Evolutionary conservation across 1,284 basidiomycete species (phyloP).

Genomic region (Crucibulum cyathiforme): DNA sequence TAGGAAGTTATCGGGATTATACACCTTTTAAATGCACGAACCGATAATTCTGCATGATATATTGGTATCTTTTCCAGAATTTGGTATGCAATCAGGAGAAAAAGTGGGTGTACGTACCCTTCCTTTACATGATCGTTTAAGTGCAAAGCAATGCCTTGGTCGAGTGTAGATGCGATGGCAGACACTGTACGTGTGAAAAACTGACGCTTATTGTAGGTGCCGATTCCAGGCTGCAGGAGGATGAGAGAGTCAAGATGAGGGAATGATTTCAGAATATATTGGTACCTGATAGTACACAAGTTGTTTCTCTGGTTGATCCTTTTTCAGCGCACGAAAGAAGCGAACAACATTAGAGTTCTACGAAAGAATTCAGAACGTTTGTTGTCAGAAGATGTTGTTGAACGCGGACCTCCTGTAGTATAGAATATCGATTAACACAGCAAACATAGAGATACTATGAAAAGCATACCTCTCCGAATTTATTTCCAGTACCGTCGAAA

Average conservation of each 20-base stretch:
- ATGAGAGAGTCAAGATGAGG: background rate
- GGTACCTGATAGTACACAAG: constrained; percentile 23
- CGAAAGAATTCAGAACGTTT: background rate
- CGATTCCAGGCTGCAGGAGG: constrained; percentile 17
- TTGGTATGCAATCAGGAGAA: background rate
- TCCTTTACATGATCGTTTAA: constrained; percentile 31
- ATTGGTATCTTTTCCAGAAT: constrained; percentile 8
- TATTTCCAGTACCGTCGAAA: constrained; percentile 24
- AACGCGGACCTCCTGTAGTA: background rate
- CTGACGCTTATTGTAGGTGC: constrained; percentile 21
- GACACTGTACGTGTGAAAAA: constrained; percentile 16
- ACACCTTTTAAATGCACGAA: background rate
- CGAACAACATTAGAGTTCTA: constrained; percentile 26
- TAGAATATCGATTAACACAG: background rate
- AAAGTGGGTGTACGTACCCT: constrained; percentile 13
- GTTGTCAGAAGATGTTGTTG: background rate
- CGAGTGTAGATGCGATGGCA: constrained; percentile 14
- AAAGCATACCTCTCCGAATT: constrained; percentile 16
- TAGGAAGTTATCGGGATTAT: background rate
- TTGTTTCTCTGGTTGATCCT: constrained; percentile 17
- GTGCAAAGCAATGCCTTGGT: constrained; percentile 21
- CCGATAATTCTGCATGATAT: constrained; percentile 26
- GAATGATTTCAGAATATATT: background rate
- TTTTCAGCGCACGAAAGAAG: constrained; percentile 19
- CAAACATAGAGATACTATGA: background rate